These are phyloP conservation scores for Vigna reflexopilosa DNA, from an alignment of 306 rosid genomes.

Conservation along the genomic window DNA sequence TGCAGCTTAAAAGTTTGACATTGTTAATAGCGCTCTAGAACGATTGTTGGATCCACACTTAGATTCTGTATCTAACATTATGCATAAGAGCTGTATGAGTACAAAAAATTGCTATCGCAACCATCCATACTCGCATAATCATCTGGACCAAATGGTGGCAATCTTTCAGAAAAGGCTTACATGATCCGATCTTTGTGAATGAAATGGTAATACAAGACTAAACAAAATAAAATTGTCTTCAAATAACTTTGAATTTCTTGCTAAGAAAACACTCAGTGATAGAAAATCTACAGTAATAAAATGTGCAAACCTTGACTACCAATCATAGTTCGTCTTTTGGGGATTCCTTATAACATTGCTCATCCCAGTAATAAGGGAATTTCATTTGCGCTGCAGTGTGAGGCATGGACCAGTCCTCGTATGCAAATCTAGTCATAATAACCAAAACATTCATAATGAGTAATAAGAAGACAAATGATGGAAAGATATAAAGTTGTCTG, in stretches of 20 bases:
- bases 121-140: neutral
- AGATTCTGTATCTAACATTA: neutral
- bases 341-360: constrained; percentile 64
- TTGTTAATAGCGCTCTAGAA: neutral
- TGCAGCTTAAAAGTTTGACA: too few species aligned
- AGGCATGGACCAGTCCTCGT: constrained; percentile 88
- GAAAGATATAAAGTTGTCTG: constrained; percentile 31
- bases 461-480: constrained; percentile 24
- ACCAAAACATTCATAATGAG: constrained; percentile 41
- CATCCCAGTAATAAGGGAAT: constrained; percentile 87
- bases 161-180: neutral
- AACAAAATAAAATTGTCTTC: constrained; percentile 9
- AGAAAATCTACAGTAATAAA: constrained; percentile 23
- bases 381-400: constrained; percentile 83
- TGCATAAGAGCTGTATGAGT: neutral
- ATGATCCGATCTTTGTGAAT: neutral
- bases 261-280: constrained; percentile 24
- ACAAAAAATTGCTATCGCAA: neutral
- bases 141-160: neutral
- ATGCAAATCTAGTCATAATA: constrained; percentile 67
- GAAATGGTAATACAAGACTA: constrained; percentile 5
- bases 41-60: constrained; percentile 12
- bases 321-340: constrained; percentile 75
- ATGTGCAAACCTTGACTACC: constrained; percentile 19
- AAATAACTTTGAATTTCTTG: constrained; percentile 20